These are phyloP conservation scores for Metschnikowia matae DNA, from an alignment of 805 yeast genomes.

Conservation along the genomic window DNA sequence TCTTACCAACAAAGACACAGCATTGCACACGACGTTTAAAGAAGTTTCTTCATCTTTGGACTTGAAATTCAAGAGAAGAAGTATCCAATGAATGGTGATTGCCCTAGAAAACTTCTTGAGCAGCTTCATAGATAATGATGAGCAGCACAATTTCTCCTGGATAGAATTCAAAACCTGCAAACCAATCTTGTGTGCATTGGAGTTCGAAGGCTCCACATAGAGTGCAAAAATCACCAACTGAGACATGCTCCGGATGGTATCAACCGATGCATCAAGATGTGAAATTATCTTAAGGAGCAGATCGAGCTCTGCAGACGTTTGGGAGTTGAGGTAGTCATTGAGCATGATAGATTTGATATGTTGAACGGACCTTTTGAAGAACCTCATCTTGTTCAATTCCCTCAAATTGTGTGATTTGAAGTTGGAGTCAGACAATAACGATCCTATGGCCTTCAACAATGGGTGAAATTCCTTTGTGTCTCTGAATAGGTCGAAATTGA, in stretches of 20 bases:
- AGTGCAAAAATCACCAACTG: slow-evolving; percentile 47
- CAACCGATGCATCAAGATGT: slow-evolving; percentile 46
- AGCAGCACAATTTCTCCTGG: slow-evolving; percentile 40
- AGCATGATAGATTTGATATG: slow-evolving; percentile 37
- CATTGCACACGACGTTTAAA: slow-evolving; percentile 34
- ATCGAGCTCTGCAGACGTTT: slow-evolving; percentile 16
- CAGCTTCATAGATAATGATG: slow-evolving; percentile 33
- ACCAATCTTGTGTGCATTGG: slow-evolving; percentile 36
- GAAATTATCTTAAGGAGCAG: slow-evolving; percentile 23
- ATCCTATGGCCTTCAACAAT: slow-evolving; percentile 55
- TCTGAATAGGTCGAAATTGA: slow-evolving; percentile 61
- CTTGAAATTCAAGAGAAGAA: slow-evolving; percentile 46
- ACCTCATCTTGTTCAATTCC: slow-evolving; percentile 51
- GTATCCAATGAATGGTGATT: slow-evolving; percentile 61
- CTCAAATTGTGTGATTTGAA: slow-evolving; percentile 47
- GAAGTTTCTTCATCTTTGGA: slow-evolving; percentile 14
- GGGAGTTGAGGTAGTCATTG: slow-evolving; percentile 10
- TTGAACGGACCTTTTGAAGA: slow-evolving; percentile 45
- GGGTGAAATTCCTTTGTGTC: slow-evolving; percentile 52
- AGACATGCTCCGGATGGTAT: slow-evolving; percentile 48
- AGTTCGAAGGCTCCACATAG: slow-evolving; percentile 32
- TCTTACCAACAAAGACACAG: slow-evolving; percentile 46
- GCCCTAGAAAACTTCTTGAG: slow-evolving; percentile 47
- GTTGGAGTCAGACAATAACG: slow-evolving; percentile 51
- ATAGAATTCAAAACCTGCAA: slow-evolving; percentile 23